These are phyloP conservation scores for Pleurotus salmoneostramineus DNA, from an alignment of 768 basidiomycete genomes.

Conservation along the genomic window DNA sequence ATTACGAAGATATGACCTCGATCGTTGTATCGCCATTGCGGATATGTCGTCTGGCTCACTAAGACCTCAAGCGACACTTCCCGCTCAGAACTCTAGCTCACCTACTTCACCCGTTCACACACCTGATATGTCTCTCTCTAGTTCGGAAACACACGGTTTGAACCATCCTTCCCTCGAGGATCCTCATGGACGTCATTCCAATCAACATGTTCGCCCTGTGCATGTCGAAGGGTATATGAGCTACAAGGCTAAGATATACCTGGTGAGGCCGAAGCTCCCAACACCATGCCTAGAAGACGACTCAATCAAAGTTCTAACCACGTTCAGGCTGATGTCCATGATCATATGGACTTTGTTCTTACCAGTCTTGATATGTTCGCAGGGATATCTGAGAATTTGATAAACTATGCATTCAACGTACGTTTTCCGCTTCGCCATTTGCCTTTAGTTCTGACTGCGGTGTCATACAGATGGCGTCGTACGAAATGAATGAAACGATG, in stretches of 20 bases:
- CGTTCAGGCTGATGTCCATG: slow-evolving; percentile 18
- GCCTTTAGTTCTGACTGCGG: too few species aligned
- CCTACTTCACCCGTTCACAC: neutral
- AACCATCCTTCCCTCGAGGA: slow-evolving; percentile 18
- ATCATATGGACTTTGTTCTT: slow-evolving; percentile 69
- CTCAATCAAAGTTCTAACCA: too few species aligned
- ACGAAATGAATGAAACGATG: slow-evolving; percentile 69
- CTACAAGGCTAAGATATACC: slow-evolving; percentile 65
- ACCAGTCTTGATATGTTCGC: slow-evolving; percentile 66
- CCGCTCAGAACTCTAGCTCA: neutral
- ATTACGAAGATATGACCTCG: slow-evolving; percentile 64
- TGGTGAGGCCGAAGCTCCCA: slow-evolving; percentile 31
- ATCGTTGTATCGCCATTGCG: slow-evolving; percentile 57
- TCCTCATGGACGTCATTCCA: slow-evolving; percentile 4
- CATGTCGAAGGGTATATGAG: slow-evolving; percentile 61
- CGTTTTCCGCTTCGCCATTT: neutral
- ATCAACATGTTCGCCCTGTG: neutral
- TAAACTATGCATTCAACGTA: slow-evolving; percentile 72
- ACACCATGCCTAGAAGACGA: neutral
- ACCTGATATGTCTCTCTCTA: slow-evolving; percentile 1
- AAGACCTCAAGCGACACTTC: neutral
- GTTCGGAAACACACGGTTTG: slow-evolving; percentile 8
- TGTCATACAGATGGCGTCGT: slow-evolving; percentile 51
- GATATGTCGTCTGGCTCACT: slow-evolving; percentile 31
- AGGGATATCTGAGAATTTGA: slow-evolving; percentile 60